phyloP scores from a whole-genome alignment of 257 asterid species.

The Solanum rostratum region DNA sequence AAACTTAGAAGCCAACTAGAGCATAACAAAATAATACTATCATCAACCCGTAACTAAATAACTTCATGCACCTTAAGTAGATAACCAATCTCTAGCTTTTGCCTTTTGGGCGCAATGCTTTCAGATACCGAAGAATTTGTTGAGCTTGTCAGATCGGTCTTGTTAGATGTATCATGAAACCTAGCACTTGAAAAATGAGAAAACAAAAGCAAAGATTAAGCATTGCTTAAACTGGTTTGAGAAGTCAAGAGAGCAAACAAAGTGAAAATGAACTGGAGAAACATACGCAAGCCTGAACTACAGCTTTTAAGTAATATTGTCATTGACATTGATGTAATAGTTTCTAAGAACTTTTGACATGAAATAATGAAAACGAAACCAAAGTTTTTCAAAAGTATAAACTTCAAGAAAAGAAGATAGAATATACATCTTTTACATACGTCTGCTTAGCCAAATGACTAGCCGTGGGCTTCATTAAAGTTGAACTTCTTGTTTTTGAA shows the following conservation, averaged over 20 bases:
- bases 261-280: background rate
- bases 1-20: background rate
- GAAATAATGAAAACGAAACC: background rate
- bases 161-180: slow-evolving; percentile 22
- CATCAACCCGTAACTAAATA: background rate
- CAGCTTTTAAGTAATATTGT: background rate
- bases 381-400: background rate
- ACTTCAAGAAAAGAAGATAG: slow-evolving; percentile 37
- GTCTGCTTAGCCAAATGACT: slow-evolving; percentile 79
- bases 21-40: background rate
- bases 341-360: background rate
- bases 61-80: slow-evolving; percentile 39
- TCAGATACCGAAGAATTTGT: slow-evolving; percentile 17
- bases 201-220: background rate
- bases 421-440: slow-evolving; percentile 18
- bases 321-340: background rate
- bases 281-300: background rate
- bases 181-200: slow-evolving; percentile 21
- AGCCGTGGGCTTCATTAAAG: slow-evolving; percentile 76
- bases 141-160: slow-evolving; percentile 12
- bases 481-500: slow-evolving; percentile 35
- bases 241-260: background rate
- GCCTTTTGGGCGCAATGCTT: slow-evolving; percentile 55
- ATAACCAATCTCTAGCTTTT: slow-evolving; percentile 77
- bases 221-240: background rate